Evolutionary conservation across 345 rosid genomes (phyloP).

Genomic region (Brassica juncea): DNA sequence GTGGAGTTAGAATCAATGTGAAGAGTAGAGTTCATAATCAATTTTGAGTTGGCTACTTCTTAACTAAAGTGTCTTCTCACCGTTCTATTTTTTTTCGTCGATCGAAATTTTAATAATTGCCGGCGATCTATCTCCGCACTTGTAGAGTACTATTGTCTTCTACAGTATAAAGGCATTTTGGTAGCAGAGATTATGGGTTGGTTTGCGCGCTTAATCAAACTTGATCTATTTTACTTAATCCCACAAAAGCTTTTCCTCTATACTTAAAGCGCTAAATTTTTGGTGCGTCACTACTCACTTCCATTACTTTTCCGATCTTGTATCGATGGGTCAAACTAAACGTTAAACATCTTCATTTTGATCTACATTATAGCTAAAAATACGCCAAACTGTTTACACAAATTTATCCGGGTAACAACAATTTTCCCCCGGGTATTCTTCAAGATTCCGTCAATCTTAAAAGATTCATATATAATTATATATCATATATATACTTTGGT

Average conservation of each 20-base stretch:
- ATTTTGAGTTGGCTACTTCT: neutral
- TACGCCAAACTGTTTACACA: too few species aligned
- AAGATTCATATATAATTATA: neutral
- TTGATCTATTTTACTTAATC: neutral
- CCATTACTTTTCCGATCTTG: neutral
- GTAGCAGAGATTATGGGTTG: neutral
- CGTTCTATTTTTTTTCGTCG: neutral
- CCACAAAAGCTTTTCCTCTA: neutral
- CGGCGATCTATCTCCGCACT: neutral
- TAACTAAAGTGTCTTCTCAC: neutral
- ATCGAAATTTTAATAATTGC: neutral
- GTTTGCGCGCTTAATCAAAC: neutral
- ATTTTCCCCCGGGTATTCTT: too few species aligned
- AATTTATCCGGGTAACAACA: too few species aligned
- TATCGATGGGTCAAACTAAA: neutral
- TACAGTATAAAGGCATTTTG: neutral
- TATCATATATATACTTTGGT: neutral
- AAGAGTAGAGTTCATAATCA: conserved; percentile 7
- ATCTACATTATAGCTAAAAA: too few species aligned
- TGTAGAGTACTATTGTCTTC: neutral
- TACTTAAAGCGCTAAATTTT: neutral
- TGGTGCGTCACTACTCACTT: neutral
- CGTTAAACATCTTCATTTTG: neutral
- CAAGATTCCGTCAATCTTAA: too few species aligned
- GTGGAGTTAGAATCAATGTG: neutral